Percentiles rank a stretch among this genome's conserved stretches.
Conservation (phyloP, 148 eudicot genomes). For the Rhododendron mucronatum region DNA sequence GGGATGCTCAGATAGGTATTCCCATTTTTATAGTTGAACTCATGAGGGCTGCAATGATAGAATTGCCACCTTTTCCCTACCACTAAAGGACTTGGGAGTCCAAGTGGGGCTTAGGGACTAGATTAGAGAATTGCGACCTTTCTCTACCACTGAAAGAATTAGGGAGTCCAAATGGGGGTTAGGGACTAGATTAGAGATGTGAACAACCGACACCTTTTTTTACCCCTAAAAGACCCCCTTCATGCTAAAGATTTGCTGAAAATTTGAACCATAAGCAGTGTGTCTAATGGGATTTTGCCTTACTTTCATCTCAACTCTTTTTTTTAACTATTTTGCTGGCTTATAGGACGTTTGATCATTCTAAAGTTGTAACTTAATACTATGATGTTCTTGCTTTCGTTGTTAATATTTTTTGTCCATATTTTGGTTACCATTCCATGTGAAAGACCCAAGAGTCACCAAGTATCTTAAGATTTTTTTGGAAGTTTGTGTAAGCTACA, state of each 20-base stretch:
- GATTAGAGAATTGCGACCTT: neutral
- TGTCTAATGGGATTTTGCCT: neutral
- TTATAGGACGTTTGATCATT: neutral
- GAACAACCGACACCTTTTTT: neutral
- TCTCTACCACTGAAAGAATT: neutral
- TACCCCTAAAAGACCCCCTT: neutral
- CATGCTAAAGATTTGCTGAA: neutral
- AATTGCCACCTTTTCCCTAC: neutral
- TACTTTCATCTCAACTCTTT: too few species aligned
- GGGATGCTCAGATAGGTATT: neutral
- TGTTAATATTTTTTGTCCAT: neutral
- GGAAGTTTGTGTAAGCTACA: too few species aligned
- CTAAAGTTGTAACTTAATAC: neutral
- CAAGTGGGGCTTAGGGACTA: conserved; percentile 4
- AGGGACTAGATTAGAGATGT: conserved; percentile 11
- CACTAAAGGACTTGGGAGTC: neutral
- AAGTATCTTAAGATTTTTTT: too few species aligned
- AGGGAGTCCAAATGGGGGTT: neutral
- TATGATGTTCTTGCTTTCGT: neutral
- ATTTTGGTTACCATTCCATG: neutral
- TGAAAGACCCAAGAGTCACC: neutral
- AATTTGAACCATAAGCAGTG: neutral
- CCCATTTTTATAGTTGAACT: neutral
- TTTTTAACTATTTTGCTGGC: neutral
- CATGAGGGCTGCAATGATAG: neutral